These are phyloP conservation scores for Curvularia hawaiiensis DNA, from an alignment of 2,329 filamentous ascomycete genomes.

Conservation along the genomic window DNA sequence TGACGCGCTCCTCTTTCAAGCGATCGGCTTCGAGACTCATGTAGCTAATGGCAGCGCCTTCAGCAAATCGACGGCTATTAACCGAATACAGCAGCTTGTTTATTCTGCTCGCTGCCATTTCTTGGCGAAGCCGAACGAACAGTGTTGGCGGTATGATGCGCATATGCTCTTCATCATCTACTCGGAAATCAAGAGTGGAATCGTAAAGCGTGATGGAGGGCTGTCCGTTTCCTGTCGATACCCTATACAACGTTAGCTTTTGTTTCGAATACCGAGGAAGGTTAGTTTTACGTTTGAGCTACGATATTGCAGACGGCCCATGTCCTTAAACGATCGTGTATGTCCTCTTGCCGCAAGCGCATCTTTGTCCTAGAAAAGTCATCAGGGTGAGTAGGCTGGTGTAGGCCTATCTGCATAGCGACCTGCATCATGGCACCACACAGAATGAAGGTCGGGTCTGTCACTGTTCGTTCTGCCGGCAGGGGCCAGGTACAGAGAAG, in stretches of 20 bases:
- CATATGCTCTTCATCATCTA: slow-evolving; percentile 47
- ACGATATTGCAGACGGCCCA: slow-evolving; percentile 89
- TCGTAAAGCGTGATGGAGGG: slow-evolving; percentile 79
- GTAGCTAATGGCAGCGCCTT: slow-evolving; percentile 40
- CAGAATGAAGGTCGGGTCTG: slow-evolving; percentile 81
- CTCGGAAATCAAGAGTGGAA: slow-evolving; percentile 64
- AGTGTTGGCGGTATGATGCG: slow-evolving; percentile 42
- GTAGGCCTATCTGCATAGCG: slow-evolving; percentile 80
- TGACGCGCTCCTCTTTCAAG: slow-evolving; percentile 41
- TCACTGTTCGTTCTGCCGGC: slow-evolving; percentile 79
- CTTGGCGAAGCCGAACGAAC: slow-evolving; percentile 46
- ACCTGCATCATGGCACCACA: slow-evolving; percentile 87
- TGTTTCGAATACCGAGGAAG: slow-evolving; percentile 13
- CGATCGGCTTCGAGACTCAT: slow-evolving; percentile 45
- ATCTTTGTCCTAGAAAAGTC: slow-evolving; percentile 79
- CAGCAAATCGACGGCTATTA: slow-evolving; percentile 39
- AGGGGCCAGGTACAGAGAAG: slow-evolving; percentile 82
- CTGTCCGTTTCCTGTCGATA: slow-evolving; percentile 84
- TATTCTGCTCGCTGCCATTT: slow-evolving; percentile 47
- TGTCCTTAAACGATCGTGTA: slow-evolving; percentile 77
- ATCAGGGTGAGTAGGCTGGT: slow-evolving; percentile 80
- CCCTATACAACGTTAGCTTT: slow-evolving; percentile 49
- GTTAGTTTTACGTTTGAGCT: slow-evolving; percentile 64
- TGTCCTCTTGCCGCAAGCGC: slow-evolving; percentile 77
- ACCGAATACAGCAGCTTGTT: slow-evolving; percentile 46